Percentiles rank a stretch among this genome's conserved stretches.
Conservation (phyloP, 306 rosid genomes). For the Argentina anserina region DNA sequence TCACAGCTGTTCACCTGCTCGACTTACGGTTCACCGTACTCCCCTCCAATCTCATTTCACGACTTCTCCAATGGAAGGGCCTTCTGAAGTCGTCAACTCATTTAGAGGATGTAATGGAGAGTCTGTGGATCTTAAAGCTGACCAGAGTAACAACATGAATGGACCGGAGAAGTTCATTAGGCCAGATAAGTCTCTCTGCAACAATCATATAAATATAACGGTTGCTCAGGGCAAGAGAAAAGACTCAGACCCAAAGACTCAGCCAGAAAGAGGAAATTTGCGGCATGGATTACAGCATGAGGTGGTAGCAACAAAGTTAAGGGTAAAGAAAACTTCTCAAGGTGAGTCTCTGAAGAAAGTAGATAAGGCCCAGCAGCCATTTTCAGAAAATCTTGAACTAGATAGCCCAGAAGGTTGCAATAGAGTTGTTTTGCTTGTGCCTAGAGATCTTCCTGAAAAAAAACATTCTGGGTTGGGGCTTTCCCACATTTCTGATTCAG, state of each 20-base stretch:
- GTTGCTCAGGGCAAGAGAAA: constrained; percentile 35
- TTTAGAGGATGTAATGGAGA: constrained; percentile 34
- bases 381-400: constrained; percentile 25
- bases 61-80: constrained; percentile 35
- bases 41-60: constrained; percentile 49
- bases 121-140: constrained; percentile 29
- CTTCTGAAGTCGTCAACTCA: constrained; percentile 35
- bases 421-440: constrained; percentile 54
- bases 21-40: constrained; percentile 37
- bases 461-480: constrained; percentile 36
- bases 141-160: constrained; percentile 22
- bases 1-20: constrained; percentile 51
- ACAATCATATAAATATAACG: constrained; percentile 26
- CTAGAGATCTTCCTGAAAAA: constrained; percentile 34
- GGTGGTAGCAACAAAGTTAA: constrained; percentile 31
- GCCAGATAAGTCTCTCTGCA: constrained; percentile 36
- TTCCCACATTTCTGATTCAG: constrained; percentile 33
- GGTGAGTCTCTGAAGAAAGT: constrained; percentile 33
- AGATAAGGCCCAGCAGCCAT: constrained; percentile 34
- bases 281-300: constrained; percentile 22
- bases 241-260: constrained; percentile 24
- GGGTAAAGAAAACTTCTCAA: constrained; percentile 28
- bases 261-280: constrained; percentile 32
- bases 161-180: constrained; percentile 31
- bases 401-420: constrained; percentile 36